Base-by-base conservation (phyloP, 2,329 filamentous ascomycete genomes). In the Dothideomycetes sp. region DNA sequence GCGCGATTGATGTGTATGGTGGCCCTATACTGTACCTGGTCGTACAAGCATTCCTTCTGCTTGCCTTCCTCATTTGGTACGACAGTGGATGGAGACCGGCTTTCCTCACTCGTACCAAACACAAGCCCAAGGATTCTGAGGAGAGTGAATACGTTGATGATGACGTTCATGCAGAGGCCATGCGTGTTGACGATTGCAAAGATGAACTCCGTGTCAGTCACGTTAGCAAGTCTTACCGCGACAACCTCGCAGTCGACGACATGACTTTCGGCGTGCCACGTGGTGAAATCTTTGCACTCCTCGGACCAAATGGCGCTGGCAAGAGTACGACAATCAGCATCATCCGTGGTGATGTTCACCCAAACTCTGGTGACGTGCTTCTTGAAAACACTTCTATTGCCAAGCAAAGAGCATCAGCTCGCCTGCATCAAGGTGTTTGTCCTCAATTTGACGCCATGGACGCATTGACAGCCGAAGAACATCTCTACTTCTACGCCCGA, bases 251-350 rank as follows among this genome's bases (percentile, higher is more conserved):
- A 3, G 86, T 95, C n/a, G 80, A 94, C 51, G 84, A 94, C 52
- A 76, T 93, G 29, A 84, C 82, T 0, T 94, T 95, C 53, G 81
- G 82, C 13, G 81, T 95, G 22, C 74, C 75, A 12, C 77, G 76
- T 34, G 82, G 84, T 35, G 82, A 94, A 57, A 83, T 94, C 1
- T 94, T 94, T 61, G 87, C 87, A 0, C 71, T 95, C 0, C 73
- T 96, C 1, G 88, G 88, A 0, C 87, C 88, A 12, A 94, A 94
- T 55, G 87, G 88, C 17, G 89, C 88, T 1, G 88, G 88, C 43
- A 95, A 95, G 54, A 86, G 81, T 0, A 94, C 87, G 0, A 93
- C 83, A 0, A 94, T 95, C 51, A 85, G 81, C 1, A 68, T 94
- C 30, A 86, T 96, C 49, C 77, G 88, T 47, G 89, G 89, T n/a